Evolutionary conservation across 768 basidiomycete species (phyloP), one percentile per base, ranked within the genome.

Genomic region (Phaeolepiota aurea): DNA sequence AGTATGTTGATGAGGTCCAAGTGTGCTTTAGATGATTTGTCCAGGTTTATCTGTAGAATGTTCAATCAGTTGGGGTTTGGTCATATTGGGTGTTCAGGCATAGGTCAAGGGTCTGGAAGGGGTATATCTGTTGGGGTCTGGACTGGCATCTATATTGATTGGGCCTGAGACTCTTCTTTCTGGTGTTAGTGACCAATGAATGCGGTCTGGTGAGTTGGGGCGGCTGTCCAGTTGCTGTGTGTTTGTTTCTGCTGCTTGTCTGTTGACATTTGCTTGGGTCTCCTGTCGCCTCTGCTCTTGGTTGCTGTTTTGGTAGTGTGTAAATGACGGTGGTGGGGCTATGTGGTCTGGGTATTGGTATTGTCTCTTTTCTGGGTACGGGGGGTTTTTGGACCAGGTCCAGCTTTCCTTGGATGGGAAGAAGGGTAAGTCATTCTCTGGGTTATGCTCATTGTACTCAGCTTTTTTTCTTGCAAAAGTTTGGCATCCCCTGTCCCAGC

Each of bases 381-480:
- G 25, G 25, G 25, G 25, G n/a, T 7, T n/a, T 28, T 28, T 28
- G 25, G 13, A 15, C 47, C 50, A 50, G 4, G 51, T 51, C 50
- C 46, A 50, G 2, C 46, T 31, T 18, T 49, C 49, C 4, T 32
- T 32, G 5, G 51, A 38, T 1, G 47, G 54, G 36, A 37, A 50
- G 48, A 44, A 57, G 0, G 49, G 51, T 5, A 51, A 18, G 9
- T 7, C 3, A 37, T 54, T 54, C 22, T 54, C 56, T n/a, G 49
- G 50, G 32, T 45, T 37, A 3, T 31, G 3, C 11, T 19, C 10
- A 16, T 51, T 37, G 12, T 28, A 23, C 2, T 54, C 51, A 1
- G 22, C 32, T 10, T 32, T 32, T 34, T 54, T 52, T 9, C 37
- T 34, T 1, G 20, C 7, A 43, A 54, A 49, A 0, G 43, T 44